phyloP scores from a whole-genome alignment of 106 monocot species.

The Amphibolis antarctica region DNA sequence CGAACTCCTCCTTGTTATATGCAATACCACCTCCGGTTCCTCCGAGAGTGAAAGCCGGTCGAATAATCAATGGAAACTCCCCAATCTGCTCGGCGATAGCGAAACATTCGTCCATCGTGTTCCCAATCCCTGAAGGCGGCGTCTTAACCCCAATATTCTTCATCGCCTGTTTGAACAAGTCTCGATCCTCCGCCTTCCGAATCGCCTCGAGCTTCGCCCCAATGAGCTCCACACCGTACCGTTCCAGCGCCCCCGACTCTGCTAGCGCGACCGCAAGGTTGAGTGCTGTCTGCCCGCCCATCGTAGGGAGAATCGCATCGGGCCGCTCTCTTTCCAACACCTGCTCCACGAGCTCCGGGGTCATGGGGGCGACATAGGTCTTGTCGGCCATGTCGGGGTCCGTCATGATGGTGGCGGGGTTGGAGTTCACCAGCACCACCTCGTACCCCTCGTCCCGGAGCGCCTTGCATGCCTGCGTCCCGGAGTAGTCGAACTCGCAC shows the following conservation, averaged over 20 bases:
- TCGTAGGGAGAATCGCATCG: slow-evolving; percentile 87
- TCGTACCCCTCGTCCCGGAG: slow-evolving; percentile 86
- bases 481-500: slow-evolving; percentile 98
- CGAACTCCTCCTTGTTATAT: slow-evolving; percentile 80
- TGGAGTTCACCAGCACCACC: slow-evolving; percentile 92
- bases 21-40: slow-evolving; percentile 97
- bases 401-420: slow-evolving; percentile 99
- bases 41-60: slow-evolving; percentile 84
- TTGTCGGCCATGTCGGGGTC: slow-evolving; percentile 79
- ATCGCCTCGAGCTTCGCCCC: slow-evolving; percentile 89
- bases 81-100: slow-evolving; percentile 67
- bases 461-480: slow-evolving; percentile 93
- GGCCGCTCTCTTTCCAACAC: slow-evolving; percentile 68
- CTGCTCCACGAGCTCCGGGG: slow-evolving; percentile 66
- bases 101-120: slow-evolving; percentile 67
- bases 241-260: slow-evolving; percentile 59
- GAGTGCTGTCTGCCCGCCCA: slow-evolving; percentile 99
- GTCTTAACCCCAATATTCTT: slow-evolving; percentile 76
- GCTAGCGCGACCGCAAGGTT: slow-evolving; percentile 87
- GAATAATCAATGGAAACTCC: slow-evolving; percentile 71
- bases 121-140: slow-evolving; percentile 90
- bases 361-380: slow-evolving; percentile 93
- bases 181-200: slow-evolving; percentile 68
- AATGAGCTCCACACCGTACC: slow-evolving; percentile 60
- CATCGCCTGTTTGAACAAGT: slow-evolving; percentile 90